Evolutionary conservation across 1,284 basidiomycete genomes (phyloP), one percentile per base, ranked within the genome.

Genomic region (Leccinum laetum): DNA sequence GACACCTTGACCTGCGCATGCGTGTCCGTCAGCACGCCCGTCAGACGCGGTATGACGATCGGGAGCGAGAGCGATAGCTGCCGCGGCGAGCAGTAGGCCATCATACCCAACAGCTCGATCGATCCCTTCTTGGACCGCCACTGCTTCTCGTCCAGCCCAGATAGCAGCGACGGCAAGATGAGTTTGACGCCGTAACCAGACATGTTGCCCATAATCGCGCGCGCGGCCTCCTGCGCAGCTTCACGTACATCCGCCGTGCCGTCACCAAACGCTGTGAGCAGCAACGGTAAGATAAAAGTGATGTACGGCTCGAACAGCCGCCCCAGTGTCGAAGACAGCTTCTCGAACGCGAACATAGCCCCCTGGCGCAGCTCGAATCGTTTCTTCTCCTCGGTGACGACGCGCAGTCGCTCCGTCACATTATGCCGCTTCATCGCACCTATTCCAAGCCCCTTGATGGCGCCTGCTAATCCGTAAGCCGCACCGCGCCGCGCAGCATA

Each of bases 41-140:
- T 98, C 13, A 99, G 82, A 26, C 94, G 91, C 7, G 98, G 98
- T 65, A 99, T 98, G 76, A 99, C 95, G 58, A 98, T 95, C 1
- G 98, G 98, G 6, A 99, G 84, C 3, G 97, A 99, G 26, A 96
- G 84, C 0, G 98, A 98, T 13, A 99, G 86, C 78, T 99, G 98
- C 60, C 90, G 89, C 2, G 97, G 98, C 6, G 98, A 96, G 79
- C 97, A 98, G 79, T 97, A 99, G 0, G 98, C 98, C 96, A 99
- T 99, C 82, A 96, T 93, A 44, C 98, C 98, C 63, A 99, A 83
- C n/a, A 99, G 81, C 77, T 99, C 98, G 69, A 99, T 98, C 3
- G 96, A 97, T 1, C 86, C 98, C 81, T 99, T 99, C 83, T 99
- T 99, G 2, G 96, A 95, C 32, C 97, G 86, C 98, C 98, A 99